A percentile compares a stretch with the other conserved stretches of the same genome.
Evolutionary conservation across 352 stramenopile genomes (phyloP).

Genomic region (Phytophthora syringae): DNA sequence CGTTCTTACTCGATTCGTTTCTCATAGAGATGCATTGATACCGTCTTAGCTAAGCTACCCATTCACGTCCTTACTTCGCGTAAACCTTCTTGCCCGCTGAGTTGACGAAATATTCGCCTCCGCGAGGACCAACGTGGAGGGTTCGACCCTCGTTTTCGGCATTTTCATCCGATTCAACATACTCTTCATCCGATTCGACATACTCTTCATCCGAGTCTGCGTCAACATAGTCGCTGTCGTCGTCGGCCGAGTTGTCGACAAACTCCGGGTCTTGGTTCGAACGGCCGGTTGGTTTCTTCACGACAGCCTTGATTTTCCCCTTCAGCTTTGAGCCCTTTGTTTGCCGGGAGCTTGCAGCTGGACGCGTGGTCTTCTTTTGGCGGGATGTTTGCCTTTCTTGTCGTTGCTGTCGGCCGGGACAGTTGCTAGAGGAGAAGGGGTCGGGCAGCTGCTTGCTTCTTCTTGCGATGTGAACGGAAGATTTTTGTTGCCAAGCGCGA

Average conservation of each 20-base stretch:
- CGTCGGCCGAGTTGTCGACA: slow-evolving; percentile 3
- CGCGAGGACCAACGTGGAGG: slow-evolving; percentile 31
- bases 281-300: background rate
- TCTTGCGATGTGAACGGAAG: slow-evolving; percentile 34
- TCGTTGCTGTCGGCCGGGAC: background rate
- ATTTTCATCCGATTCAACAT: background rate
- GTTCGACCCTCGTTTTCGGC: slow-evolving; percentile 4
- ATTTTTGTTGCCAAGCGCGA: slow-evolving; percentile 42
- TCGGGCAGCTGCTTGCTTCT: slow-evolving; percentile 15
- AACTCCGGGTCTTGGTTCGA: slow-evolving; percentile 18
- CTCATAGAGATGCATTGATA: too few relatives aligned
- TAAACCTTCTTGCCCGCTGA: slow-evolving; percentile 38
- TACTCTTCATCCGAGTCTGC: background rate
- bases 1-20: too few relatives aligned
- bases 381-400: background rate
- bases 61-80: slow-evolving; percentile 13
- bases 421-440: slow-evolving; percentile 8
- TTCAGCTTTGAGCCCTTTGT: slow-evolving; percentile 6
- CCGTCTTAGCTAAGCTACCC: too few relatives aligned
- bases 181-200: too few relatives aligned
- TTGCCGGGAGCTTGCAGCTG: slow-evolving; percentile 2
- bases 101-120: slow-evolving; percentile 42
- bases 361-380: slow-evolving; percentile 6
- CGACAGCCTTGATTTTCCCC: slow-evolving; percentile 3
- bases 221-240: slow-evolving; percentile 32